Base-by-base conservation (phyloP, 176 grass and related monocot species). In the Phoenix roebelenii region DNA sequence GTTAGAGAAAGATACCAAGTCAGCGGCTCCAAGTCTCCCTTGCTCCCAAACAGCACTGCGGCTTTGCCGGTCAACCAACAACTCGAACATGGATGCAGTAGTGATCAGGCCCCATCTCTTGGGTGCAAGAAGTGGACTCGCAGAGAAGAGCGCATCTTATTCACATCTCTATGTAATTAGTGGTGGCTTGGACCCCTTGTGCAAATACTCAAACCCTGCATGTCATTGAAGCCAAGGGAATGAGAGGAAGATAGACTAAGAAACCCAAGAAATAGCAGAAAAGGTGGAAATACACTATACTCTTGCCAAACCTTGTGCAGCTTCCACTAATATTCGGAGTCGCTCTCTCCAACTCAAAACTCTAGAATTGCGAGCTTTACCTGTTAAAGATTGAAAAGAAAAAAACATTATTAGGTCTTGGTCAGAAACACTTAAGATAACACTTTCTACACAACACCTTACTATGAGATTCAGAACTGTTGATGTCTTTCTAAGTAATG, bases 101-200 rank as follows among this genome's bases (percentile, higher is more conserved):
- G 24, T 3, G 24, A 25, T 25, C 24, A 25, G 15, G 24, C n/a
- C n/a, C n/a, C n/a, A n/a, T n/a, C n/a, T n/a, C n/a, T n/a, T n/a
- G n/a, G n/a, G n/a, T n/a, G n/a, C n/a, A n/a, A n/a, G n/a, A n/a
- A n/a, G n/a, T n/a, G n/a, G n/a, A n/a, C n/a, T n/a, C n/a, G n/a
- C n/a, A n/a, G n/a, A n/a, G n/a, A n/a, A n/a, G n/a, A n/a, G n/a
- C n/a, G n/a, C n/a, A n/a, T n/a, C n/a, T n/a, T n/a, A n/a, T n/a
- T n/a, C 58, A 72, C 58, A 16, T 72, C 70, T 55, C 70, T 72
- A 14, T 72, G 70, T n/a, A 44, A 72, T 58, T 12, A 70, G 32
- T 5, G 67, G 39, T 50, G 67, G 67, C 22, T n/a, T 49, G 67
- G 32, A 70, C 4, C 20, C 54, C 22, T 58, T 51, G 29, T 70